phyloP scores from a whole-genome alignment of 257 asterid genomes.

The Solanum chmielewskii region DNA sequence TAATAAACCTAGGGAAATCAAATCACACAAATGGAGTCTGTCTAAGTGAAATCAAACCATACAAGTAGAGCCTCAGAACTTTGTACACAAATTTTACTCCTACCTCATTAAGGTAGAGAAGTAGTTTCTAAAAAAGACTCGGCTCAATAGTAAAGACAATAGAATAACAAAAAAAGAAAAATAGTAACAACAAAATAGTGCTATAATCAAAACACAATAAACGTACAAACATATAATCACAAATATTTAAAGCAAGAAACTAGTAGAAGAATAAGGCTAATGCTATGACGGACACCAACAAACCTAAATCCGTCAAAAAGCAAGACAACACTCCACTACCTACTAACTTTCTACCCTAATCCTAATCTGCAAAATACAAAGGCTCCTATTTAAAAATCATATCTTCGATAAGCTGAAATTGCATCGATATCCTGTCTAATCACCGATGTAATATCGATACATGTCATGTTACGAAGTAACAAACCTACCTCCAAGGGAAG shows the following conservation, averaged over 20 bases:
- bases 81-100: background rate
- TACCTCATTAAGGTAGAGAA: background rate
- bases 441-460: background rate
- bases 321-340: background rate
- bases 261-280: background rate
- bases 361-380: background rate
- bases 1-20: background rate
- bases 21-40: no score
- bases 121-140: background rate
- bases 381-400: background rate
- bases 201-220: background rate
- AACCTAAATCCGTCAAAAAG: background rate
- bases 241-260: background rate
- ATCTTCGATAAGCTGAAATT: background rate
- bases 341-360: background rate
- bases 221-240: background rate
- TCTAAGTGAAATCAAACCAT: no score
- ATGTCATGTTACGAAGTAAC: background rate
- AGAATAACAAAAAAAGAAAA: background rate
- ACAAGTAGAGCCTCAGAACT: background rate
- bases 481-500: conserved; percentile 8
- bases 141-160: background rate
- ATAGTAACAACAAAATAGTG: background rate
- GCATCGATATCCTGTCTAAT: background rate
- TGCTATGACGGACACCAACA: background rate